Base-by-base conservation (phyloP, 1,139 yeast species). In the Pichia kudriavzevii region DNA sequence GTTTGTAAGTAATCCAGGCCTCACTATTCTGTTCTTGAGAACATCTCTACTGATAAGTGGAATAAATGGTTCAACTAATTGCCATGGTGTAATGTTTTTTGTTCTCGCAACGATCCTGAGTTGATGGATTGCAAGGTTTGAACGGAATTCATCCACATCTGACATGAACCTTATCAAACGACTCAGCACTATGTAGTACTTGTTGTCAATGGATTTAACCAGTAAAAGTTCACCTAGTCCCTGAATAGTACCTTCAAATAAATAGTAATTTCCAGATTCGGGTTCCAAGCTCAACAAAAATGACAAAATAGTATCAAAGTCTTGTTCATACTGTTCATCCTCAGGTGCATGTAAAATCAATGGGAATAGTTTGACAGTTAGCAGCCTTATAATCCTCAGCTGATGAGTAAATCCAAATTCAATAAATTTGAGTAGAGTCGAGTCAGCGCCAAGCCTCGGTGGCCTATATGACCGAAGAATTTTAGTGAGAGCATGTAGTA, bases 41-140 rank as follows among this genome's bases (percentile, higher is more conserved):
- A 84, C 76, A 31, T 72, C 67, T 35, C 77, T 71, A 26, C 91
- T 72, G n/a, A 87, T 64, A 33, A 81, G 70, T 1, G 93, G 83
- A 51, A 91, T 67, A 45, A 75, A 82, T 0, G 95, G 95, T 4
- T 85, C 72, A 23, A 87, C 60, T 13, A 91, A 57, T 50, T 81
- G 83, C 61, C 79, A 77, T 0, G 85, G 78, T 2, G 82, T 69
- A 21, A 72, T 53, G 4, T 52, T 46, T 41, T 60, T 61, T 5
- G 61, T 50, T 8, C 49, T 29, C 1, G 78, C 68, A 10, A 78
- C 65, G 17, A 64, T 57, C 15, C 69, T 55, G 15, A 82, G 55
- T 35, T 75, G 74, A 48, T 72, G 73, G 44, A 75, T 73, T 0
- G 83, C 84, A 34, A 79, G 60, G 32, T 82, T 73, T 1, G 76